phyloP scores from a whole-genome alignment of 1,284 basidiomycete genomes.

The Salmacisia buchloeana region DNA sequence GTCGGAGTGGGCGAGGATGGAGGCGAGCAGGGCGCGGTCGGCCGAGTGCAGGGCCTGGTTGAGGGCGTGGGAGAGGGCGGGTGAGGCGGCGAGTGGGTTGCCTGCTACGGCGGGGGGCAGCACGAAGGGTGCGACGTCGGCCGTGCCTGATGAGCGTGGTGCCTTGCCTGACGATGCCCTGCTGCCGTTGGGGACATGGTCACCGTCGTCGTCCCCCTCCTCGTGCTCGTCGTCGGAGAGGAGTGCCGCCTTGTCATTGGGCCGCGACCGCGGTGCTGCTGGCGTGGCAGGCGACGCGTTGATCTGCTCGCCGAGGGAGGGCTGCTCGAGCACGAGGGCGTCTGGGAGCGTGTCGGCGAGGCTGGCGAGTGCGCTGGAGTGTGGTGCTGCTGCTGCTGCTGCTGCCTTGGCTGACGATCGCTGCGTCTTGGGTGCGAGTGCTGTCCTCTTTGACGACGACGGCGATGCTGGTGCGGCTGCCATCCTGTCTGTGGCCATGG shows the following conservation, averaged over 20 bases:
- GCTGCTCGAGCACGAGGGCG: not conserved
- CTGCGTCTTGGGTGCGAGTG: slow-evolving; percentile 3
- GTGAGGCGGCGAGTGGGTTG: slow-evolving; percentile 50
- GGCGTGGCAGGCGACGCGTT: no score
- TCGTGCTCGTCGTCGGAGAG: not conserved
- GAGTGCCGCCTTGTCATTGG: no score
- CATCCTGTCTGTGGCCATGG: not conserved
- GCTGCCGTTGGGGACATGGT: slow-evolving; percentile 3
- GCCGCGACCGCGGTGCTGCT: no score
- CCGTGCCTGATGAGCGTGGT: not conserved
- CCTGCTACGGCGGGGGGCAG: not conserved
- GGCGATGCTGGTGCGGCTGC: not conserved
- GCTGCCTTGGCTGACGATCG: not conserved
- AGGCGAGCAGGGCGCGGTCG: slow-evolving; percentile 79
- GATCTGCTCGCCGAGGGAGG: not conserved
- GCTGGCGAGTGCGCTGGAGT: not conserved
- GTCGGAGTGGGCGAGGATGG: slow-evolving; percentile 79
- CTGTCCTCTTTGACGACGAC: not conserved
- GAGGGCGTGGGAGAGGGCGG: slow-evolving; percentile 82
- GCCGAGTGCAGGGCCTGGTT: slow-evolving; percentile 95
- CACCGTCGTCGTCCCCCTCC: slow-evolving; percentile 1
- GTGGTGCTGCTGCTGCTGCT: not conserved
- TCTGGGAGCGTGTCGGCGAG: slow-evolving; percentile 2
- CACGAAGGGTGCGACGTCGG: slow-evolving; percentile 4
- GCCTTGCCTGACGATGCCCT: no score